These are phyloP conservation scores for Naumovozyma castellii DNA, from an alignment of 805 yeast genomes.

Conservation along the genomic window DNA sequence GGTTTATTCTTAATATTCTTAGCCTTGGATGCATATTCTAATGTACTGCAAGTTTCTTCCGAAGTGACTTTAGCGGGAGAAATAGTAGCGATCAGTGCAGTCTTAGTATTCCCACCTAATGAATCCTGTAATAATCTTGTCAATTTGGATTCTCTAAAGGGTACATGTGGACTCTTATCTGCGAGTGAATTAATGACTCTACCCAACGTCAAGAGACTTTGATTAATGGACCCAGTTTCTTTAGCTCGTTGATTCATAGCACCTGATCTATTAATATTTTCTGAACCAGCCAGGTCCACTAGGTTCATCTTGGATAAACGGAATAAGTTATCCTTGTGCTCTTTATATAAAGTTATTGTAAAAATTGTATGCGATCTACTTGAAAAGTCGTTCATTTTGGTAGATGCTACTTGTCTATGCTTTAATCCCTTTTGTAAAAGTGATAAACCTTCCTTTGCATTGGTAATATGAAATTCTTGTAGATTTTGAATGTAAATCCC, in stretches of 20 bases:
- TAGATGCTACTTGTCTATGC: slow-evolving; percentile 57
- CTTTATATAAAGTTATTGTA: slow-evolving; percentile 49
- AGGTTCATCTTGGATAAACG: slow-evolving; percentile 67
- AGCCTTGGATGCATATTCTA: slow-evolving; percentile 83
- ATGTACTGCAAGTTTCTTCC: slow-evolving; percentile 78
- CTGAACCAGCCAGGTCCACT: slow-evolving; percentile 94
- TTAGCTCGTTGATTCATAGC: slow-evolving; percentile 78
- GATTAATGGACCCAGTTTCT: slow-evolving; percentile 91
- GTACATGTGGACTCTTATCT: slow-evolving; percentile 60
- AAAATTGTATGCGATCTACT: slow-evolving; percentile 74
- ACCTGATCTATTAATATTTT: slow-evolving; percentile 80
- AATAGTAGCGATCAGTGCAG: slow-evolving; percentile 78
- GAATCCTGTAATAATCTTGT: slow-evolving; percentile 71
- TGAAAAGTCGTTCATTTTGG: slow-evolving; percentile 64
- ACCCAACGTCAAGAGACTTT: slow-evolving; percentile 77
- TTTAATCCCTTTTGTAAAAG: slow-evolving; percentile 48
- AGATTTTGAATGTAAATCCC: slow-evolving; percentile 52
- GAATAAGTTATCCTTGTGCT: slow-evolving; percentile 39
- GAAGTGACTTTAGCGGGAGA: slow-evolving; percentile 70
- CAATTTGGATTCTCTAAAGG: slow-evolving; percentile 75
- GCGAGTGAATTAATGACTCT: slow-evolving; percentile 73
- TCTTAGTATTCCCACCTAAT: slow-evolving; percentile 80
- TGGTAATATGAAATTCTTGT: slow-evolving; percentile 48
- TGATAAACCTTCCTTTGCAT: slow-evolving; percentile 47
- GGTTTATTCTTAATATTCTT: slow-evolving; percentile 68